These are phyloP conservation scores for Blastobotrys persicus DNA, from an alignment of 1,139 yeast species.

Conservation along the genomic window DNA sequence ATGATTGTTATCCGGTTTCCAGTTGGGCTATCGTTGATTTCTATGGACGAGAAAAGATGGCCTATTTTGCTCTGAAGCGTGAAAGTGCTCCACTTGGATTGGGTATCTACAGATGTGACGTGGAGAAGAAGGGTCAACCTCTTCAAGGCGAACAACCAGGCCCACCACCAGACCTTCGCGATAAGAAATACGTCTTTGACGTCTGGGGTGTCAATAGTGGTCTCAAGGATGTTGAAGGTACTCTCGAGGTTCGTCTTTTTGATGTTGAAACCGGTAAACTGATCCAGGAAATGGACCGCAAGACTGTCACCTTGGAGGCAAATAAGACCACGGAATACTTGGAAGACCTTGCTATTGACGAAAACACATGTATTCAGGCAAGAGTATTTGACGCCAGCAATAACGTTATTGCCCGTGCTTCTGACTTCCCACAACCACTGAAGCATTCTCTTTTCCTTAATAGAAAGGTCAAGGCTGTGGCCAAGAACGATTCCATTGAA, in stretches of 20 bases:
- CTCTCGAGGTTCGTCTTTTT: constrained; percentile 37
- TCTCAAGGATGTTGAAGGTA: constrained; percentile 28
- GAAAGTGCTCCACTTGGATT: constrained; percentile 41
- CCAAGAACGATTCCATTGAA: constrained; percentile 21
- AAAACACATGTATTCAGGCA: constrained; percentile 31
- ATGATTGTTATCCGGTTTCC: constrained; percentile 53
- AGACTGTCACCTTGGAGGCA: constrained; percentile 31
- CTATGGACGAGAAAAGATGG: constrained; percentile 44
- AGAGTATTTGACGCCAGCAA: constrained; percentile 23
- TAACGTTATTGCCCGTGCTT: constrained; percentile 37
- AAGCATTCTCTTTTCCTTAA: constrained; percentile 42
- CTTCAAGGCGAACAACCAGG: constrained; percentile 18
- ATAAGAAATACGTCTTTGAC: constrained; percentile 36
- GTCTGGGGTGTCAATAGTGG: constrained; percentile 47
- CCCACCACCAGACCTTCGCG: constrained; percentile 31
- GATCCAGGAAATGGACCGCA: constrained; percentile 20
- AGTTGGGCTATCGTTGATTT: constrained; percentile 49
- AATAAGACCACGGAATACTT: constrained; percentile 41
- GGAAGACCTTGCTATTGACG: constrained; percentile 22
- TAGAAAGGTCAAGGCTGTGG: constrained; percentile 21
- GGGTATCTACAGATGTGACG: constrained; percentile 41
- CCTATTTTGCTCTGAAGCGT: constrained; percentile 47
- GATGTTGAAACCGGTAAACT: constrained; percentile 38
- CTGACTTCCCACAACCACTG: constrained; percentile 57
- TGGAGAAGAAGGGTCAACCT: constrained; percentile 15